These are phyloP conservation scores for Pyricularia grisea DNA, from an alignment of 2,329 filamentous ascomycete species.

Conservation along the genomic window DNA sequence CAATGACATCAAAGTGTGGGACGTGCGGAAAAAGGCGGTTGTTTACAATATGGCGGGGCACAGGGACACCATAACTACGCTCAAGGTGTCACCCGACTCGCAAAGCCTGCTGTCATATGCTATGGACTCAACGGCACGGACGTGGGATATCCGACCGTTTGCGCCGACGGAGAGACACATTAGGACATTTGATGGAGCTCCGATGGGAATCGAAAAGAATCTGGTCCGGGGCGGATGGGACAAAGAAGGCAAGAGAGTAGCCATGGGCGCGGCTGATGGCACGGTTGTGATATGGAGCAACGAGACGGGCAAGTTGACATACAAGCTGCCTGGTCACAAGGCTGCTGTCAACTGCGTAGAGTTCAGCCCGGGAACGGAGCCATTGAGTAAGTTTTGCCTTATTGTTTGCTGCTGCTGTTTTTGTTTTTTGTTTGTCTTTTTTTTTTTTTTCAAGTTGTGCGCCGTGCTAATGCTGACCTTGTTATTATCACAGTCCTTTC, in stretches of 20 bases:
- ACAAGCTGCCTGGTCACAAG: constrained; percentile 92
- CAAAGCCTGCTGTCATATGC: constrained; percentile 85
- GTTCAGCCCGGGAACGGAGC: constrained; percentile 76
- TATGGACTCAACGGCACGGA: constrained; percentile 87
- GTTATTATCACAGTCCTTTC: constrained; percentile 62
- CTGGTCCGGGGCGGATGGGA: constrained; percentile 88
- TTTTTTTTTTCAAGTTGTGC: not conserved
- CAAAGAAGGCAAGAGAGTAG: constrained; percentile 73
- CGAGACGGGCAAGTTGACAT: constrained; percentile 79
- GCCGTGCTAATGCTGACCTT: constrained; percentile 22
- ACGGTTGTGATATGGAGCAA: constrained; percentile 88
- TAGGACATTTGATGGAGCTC: constrained; percentile 86
- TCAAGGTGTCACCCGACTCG: constrained; percentile 86
- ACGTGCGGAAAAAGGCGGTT: constrained; percentile 81
- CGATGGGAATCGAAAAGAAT: constrained; percentile 82
- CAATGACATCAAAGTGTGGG: constrained; percentile 96
- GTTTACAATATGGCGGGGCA: constrained; percentile 86
- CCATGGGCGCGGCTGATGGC: constrained; percentile 80
- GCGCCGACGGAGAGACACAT: constrained; percentile 80
- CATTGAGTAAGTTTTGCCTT: constrained; percentile 64
- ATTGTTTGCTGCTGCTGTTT: not conserved
- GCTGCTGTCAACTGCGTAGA: constrained; percentile 92
- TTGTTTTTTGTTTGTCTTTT: not conserved
- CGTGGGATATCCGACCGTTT: constrained; percentile 95
- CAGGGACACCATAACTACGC: constrained; percentile 81